phyloP scores from a whole-genome alignment of 2,329 filamentous ascomycete genomes.

The Chaetomium sp. region DNA sequence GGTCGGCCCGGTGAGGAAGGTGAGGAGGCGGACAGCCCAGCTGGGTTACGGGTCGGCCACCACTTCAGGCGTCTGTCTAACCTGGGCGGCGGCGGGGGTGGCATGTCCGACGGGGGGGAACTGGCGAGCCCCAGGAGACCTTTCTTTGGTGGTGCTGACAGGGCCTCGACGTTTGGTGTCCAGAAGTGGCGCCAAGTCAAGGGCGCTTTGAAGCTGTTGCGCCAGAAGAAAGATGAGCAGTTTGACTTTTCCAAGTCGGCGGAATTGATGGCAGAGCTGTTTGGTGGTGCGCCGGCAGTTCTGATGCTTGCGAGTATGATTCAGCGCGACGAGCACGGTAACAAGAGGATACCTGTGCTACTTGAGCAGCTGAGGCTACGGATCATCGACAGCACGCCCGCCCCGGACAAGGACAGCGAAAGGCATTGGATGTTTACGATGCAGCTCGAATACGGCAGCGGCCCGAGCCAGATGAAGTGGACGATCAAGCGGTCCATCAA shows the following conservation, averaged over 20 bases:
- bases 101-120: conserved; percentile 54
- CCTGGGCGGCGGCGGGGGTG: conserved; percentile 45
- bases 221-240: conserved; percentile 76
- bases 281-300: conserved; percentile 86
- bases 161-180: conserved; percentile 65
- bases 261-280: conserved; percentile 89
- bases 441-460: conserved; percentile 92
- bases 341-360: conserved; percentile 88
- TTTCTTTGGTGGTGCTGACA: conserved; percentile 55
- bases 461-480: conserved; percentile 95
- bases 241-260: conserved; percentile 94
- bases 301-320: conserved; percentile 97
- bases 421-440: conserved; percentile 85
- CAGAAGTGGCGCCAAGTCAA: conserved; percentile 93
- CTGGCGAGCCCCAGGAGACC: conserved; percentile 50
- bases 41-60: conserved; percentile 54
- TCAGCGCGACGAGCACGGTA: conserved; percentile 91
- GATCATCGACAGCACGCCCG: conserved; percentile 70
- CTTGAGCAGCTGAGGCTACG: conserved; percentile 89
- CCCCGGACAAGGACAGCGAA: conserved; percentile 56
- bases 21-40: conserved; percentile 47
- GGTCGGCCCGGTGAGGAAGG: conserved; percentile 43
- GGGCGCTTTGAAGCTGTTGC: conserved; percentile 72
- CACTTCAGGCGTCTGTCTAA: conserved; percentile 62
- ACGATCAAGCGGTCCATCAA: conserved; percentile 77